A percentile compares a stretch with the other conserved stretches of the same genome.
Evolutionary conservation across 345 rosid species (phyloP).

Genomic region (Theobroma cacao): DNA sequence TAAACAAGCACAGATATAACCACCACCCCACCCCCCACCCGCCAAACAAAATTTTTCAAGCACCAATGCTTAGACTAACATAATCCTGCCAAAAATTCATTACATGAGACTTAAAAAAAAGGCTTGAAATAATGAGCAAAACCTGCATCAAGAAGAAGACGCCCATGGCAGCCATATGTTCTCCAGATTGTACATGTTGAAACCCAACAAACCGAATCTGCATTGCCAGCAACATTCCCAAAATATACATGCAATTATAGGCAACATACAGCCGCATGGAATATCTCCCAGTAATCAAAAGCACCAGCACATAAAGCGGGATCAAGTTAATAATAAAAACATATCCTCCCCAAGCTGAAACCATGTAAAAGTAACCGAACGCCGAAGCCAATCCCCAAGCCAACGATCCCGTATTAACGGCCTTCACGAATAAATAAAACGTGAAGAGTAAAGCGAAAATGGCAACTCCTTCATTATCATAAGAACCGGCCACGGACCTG

Average conservation of each 20-base stretch:
- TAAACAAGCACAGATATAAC: neutral
- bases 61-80: neutral
- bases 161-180: slow-evolving; percentile 99
- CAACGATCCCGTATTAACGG: slow-evolving; percentile 87
- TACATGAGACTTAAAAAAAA: neutral
- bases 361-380: slow-evolving; percentile 96
- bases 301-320: slow-evolving; percentile 93
- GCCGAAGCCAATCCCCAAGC: slow-evolving; percentile 95
- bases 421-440: slow-evolving; percentile 86
- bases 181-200: slow-evolving; percentile 99
- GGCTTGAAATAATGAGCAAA: neutral
- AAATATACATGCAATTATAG: slow-evolving; percentile 81
- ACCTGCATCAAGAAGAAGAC: slow-evolving; percentile 98
- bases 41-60: no score
- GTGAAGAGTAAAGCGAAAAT: slow-evolving; percentile 88
- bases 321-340: slow-evolving; percentile 92
- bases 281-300: slow-evolving; percentile 89
- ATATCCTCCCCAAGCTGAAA: slow-evolving; percentile 99
- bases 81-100: neutral
- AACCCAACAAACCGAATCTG: slow-evolving; percentile 98
- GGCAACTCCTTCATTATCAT: slow-evolving; percentile 90
- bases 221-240: slow-evolving; percentile 99
- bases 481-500: slow-evolving; percentile 89
- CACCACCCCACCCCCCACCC: no score
- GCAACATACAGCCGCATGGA: slow-evolving; percentile 93